These are phyloP conservation scores for Colletotrichum graminicola DNA, from an alignment of 2,329 filamentous ascomycete species.

Conservation along the genomic window DNA sequence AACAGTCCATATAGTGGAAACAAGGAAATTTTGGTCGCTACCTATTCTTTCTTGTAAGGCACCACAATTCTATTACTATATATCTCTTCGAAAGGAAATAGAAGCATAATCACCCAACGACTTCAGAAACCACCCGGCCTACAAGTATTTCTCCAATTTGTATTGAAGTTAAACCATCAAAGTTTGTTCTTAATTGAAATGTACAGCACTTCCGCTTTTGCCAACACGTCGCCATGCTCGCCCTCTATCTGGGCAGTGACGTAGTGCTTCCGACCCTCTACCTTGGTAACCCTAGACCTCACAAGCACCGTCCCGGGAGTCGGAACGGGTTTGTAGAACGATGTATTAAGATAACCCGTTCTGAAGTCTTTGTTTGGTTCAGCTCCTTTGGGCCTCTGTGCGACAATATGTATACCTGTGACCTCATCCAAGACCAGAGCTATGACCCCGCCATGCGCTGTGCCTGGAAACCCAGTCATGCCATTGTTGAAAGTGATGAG, in stretches of 20 bases:
- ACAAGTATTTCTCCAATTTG: rapidly evolving
- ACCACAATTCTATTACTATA: too few species aligned
- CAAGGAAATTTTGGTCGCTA: neutral
- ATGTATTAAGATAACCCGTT: slow-evolving; percentile 53
- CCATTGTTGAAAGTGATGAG: slow-evolving; percentile 52
- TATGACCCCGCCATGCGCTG: slow-evolving; percentile 55
- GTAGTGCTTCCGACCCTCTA: slow-evolving; percentile 52
- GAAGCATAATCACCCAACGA: neutral
- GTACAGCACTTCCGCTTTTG: slow-evolving; percentile 44
- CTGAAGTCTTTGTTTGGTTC: slow-evolving; percentile 48
- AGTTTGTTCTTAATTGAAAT: slow-evolving; percentile 35
- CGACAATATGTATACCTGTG: slow-evolving; percentile 52
- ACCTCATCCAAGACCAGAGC: slow-evolving; percentile 54
- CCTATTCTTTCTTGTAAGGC: neutral
- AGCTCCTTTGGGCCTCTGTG: slow-evolving; percentile 51
- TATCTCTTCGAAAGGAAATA: too few species aligned
- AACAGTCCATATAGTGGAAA: neutral
- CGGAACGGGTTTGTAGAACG: slow-evolving; percentile 51
- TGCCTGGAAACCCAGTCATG: slow-evolving; percentile 49
- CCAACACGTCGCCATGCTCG: slow-evolving; percentile 50
- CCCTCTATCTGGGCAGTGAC: slow-evolving; percentile 50
- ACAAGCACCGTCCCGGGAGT: slow-evolving; percentile 50
- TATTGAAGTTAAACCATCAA: neutral
- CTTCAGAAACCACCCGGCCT: neutral
- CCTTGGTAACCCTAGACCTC: slow-evolving; percentile 49